Percentiles rank a stretch among this genome's conserved stretches.
These are phyloP conservation scores for Cyberlindnera mycetangii DNA, from an alignment of 805 yeast species.

Conservation along the genomic window DNA sequence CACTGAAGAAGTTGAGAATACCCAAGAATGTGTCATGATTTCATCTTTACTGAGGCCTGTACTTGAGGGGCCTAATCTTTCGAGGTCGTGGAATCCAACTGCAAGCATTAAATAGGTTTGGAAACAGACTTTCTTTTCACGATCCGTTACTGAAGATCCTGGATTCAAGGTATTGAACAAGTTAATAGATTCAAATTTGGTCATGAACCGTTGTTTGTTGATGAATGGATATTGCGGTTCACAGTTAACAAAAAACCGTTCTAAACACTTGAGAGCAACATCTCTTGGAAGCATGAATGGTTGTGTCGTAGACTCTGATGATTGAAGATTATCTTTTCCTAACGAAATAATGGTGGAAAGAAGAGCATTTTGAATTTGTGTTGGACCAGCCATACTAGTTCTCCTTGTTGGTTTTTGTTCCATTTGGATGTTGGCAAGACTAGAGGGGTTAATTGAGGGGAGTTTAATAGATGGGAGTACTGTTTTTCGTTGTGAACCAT, in stretches of 20 bases:
- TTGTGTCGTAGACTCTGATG: slow-evolving; percentile 2
- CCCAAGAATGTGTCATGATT: slow-evolving; percentile 7
- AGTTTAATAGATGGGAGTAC: slow-evolving; percentile 12
- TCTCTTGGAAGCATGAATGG: slow-evolving; percentile 20
- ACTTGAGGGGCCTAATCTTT: slow-evolving; percentile 6
- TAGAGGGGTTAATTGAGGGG: slow-evolving; percentile 15
- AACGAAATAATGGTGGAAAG: slow-evolving; percentile 23
- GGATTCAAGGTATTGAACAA: slow-evolving; percentile 21
- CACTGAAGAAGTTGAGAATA: slow-evolving; percentile 11
- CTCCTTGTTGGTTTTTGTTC: slow-evolving; percentile 1
- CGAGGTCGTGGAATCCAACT: slow-evolving; percentile 23
- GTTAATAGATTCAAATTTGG: slow-evolving; percentile 13
- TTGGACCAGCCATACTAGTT: neutral
- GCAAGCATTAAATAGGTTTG: slow-evolving; percentile 19
- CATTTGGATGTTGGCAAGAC: slow-evolving; percentile 4
- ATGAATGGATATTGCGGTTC: slow-evolving; percentile 21
- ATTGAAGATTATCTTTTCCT: slow-evolving; percentile 18
- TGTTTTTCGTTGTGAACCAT: too few relatives aligned
- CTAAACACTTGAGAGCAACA: slow-evolving; percentile 17
- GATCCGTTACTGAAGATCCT: slow-evolving; percentile 2
- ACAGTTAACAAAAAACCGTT: slow-evolving; percentile 18
- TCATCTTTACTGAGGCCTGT: slow-evolving; percentile 12
- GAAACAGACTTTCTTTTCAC: slow-evolving; percentile 14
- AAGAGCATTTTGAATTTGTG: slow-evolving; percentile 23
- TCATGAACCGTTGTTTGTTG: slow-evolving; percentile 15